Conservation (phyloP, 352 stramenopile genomes). For the Globisporangium barbulae region DNA sequence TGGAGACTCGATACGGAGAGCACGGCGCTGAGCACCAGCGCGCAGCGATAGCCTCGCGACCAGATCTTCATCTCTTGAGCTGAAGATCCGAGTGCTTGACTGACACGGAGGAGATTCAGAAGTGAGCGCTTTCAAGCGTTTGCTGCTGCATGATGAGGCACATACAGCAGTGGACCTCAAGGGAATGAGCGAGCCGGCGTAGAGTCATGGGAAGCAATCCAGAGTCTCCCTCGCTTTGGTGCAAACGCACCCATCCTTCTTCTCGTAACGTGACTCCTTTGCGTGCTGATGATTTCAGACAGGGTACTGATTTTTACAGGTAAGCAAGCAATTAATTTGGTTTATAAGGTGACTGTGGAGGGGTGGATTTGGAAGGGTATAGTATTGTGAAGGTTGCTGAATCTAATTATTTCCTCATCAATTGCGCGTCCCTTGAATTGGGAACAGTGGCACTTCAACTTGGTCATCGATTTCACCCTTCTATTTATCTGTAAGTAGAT, state of each 20-base stretch:
- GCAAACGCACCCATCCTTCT: too few relatives aligned
- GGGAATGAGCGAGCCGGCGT: too few relatives aligned
- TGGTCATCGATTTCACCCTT: background rate
- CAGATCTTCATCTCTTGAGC: conserved; percentile 1
- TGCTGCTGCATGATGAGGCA: background rate
- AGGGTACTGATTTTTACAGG: background rate
- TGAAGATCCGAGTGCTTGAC: background rate
- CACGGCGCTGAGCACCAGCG: background rate
- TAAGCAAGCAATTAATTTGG: background rate
- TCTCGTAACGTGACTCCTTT: background rate
- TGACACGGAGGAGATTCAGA: background rate
- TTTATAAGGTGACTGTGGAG: too few relatives aligned
- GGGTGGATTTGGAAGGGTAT: background rate
- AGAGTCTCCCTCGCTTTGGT: too few relatives aligned
- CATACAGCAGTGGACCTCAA: background rate
- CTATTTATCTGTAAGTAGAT: background rate
- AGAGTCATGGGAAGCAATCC: background rate
- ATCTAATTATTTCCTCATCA: background rate
- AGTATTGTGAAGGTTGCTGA: background rate
- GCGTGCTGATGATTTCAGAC: background rate
- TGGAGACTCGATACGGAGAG: background rate
- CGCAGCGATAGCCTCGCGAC: background rate
- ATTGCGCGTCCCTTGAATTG: background rate
- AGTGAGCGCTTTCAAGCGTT: background rate
- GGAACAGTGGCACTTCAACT: background rate